Conservation (phyloP, 1,284 basidiomycete species). For the Irpex sp. region DNA sequence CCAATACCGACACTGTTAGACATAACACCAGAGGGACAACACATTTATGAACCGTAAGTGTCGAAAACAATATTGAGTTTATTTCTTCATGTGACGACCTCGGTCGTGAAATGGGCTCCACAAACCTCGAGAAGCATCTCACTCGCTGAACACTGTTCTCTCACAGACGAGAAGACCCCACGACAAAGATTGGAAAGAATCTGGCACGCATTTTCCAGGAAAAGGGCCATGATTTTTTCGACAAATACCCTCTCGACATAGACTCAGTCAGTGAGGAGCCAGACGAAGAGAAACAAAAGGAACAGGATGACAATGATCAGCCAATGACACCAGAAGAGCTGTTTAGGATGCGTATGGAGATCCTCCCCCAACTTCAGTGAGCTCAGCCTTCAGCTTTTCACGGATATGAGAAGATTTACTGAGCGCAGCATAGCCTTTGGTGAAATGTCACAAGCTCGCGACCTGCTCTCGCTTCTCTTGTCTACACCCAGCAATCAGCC, state of each 20-base stretch:
- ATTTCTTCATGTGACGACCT: neutral
- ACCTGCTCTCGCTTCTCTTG: conserved; percentile 56
- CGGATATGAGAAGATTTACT: conserved; percentile 17
- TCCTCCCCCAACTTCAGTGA: conserved; percentile 69
- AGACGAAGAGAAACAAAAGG: conserved; percentile 26
- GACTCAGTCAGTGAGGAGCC: conserved; percentile 17
- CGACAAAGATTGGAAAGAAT: conserved; percentile 54
- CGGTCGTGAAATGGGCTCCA: neutral
- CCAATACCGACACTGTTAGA: conserved; percentile 62
- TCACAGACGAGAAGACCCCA: conserved; percentile 49
- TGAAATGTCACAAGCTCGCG: conserved; percentile 73
- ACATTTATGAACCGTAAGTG: conserved; percentile 65
- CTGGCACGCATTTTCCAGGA: conserved; percentile 69
- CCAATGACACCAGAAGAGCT: conserved; percentile 74
- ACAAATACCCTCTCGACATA: conserved; percentile 30
- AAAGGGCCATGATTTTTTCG: conserved; percentile 72
- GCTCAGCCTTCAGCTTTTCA: conserved; percentile 20
- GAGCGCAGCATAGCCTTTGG: conserved; percentile 60
- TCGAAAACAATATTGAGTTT: neutral
- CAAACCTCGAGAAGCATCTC: neutral
- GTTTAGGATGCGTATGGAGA: conserved; percentile 65
- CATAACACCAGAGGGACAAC: conserved; percentile 65
- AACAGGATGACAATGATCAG: conserved; percentile 27
- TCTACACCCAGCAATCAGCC: conserved; percentile 11
- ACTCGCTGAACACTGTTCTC: neutral